Base-by-base conservation (phyloP, 768 basidiomycete genomes). In the Leccinellum albellum region DNA sequence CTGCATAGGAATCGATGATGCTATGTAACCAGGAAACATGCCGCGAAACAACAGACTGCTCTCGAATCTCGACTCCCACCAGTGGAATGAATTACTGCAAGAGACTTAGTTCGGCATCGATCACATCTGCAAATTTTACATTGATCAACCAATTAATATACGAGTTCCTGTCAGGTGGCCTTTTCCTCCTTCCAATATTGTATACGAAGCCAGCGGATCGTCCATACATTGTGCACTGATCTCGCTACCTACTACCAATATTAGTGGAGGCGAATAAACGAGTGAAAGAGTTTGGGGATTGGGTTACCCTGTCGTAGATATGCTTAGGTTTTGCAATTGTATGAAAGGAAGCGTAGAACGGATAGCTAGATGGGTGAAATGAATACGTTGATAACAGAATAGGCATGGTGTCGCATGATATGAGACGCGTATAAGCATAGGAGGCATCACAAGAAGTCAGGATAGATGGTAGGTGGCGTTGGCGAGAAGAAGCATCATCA, bases 351-450 rank as follows among this genome's bases (percentile, higher is more conserved):
- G n/a, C 20, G 33, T 50, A n/a, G 6, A 40, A 66, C 29, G 44
- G 14, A 57, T 53, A 45, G 51, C 24, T 59, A 50, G 17, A 57
- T 55, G 53, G 5, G 53, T 28, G 54, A 53, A 48, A 51, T 57
- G 54, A 29, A 10, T 54, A 35, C 14, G 35, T 53, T 28, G 48
- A 40, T 35, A 12, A 20, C 28, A 26, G 17, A 37, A 17, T 53
- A 55, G 51, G 28, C 31, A 56, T 50, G 54, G 59, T 59, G 59
- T 61, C 59, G 42, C 56, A 60, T 54, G 53, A 20, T 9, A 17
- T 44, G 47, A 17, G 21, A 28, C 10, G 40, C 15, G 44, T 57
- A 40, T 31, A n/a, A 53, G 31, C 26, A 54, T 47, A 32, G 28
- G 17, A 49, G 59, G 46, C 40, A 29, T 62, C 53, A 26, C 56